phyloP scores from a whole-genome alignment of 164 flowering plant genomes.

The Litsea cubeba region DNA sequence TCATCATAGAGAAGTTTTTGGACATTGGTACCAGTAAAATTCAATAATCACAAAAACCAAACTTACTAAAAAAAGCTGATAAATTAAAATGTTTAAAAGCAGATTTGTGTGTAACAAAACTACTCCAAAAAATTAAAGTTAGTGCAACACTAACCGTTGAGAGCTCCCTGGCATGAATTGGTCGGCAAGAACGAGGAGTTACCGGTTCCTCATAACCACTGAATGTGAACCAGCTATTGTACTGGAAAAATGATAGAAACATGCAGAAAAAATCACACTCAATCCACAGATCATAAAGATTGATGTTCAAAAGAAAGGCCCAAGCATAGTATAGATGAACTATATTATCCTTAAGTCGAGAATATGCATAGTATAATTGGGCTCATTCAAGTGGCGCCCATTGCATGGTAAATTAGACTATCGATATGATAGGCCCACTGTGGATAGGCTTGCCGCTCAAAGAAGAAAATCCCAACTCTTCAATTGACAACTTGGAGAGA shows the following conservation, averaged over 20 bases:
- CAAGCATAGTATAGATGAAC: not conserved
- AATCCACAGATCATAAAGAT: not conserved
- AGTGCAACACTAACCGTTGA: conserved; percentile 56
- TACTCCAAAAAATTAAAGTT: not conserved
- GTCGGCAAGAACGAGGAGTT: conserved; percentile 63
- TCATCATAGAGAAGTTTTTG: not conserved
- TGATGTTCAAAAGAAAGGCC: not conserved
- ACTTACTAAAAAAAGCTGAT: not conserved
- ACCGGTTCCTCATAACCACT: conserved; percentile 73
- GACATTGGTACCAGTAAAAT: not conserved
- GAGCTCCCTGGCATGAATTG: conserved; percentile 85
- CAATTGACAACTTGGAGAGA: no score
- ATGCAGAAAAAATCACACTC: not conserved
- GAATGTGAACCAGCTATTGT: conserved; percentile 86
- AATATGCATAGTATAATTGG: not conserved
- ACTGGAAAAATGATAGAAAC: conserved; percentile 8
- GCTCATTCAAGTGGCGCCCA: not conserved
- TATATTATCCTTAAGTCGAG: not conserved
- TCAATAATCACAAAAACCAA: not conserved
- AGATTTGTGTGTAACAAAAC: not conserved
- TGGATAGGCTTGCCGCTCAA: not conserved
- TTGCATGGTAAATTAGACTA: not conserved
- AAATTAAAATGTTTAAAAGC: not conserved
- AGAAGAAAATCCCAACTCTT: no score
- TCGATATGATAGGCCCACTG: not conserved